Conservation (phyloP, 2,329 filamentous ascomycete genomes). For the Bertia moriformis region DNA sequence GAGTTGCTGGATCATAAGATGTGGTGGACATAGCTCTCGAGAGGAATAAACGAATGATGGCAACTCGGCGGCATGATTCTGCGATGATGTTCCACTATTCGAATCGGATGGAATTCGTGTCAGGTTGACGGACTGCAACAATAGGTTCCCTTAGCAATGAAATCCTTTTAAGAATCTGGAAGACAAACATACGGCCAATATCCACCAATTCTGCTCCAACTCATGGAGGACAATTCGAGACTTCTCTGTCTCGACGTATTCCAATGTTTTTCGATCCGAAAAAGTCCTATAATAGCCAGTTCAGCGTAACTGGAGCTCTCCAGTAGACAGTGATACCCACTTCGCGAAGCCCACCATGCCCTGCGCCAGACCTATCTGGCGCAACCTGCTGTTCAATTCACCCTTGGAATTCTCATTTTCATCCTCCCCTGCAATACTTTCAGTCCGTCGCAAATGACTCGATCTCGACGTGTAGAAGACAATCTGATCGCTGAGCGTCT, state of each 20-base stretch:
- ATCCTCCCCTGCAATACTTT: constrained; percentile 21
- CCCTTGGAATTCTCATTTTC: constrained; percentile 34
- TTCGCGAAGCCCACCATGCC: constrained; percentile 77
- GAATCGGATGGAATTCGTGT: constrained; percentile 54
- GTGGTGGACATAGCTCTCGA: constrained; percentile 73
- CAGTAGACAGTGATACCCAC: not conserved
- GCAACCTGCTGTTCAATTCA: constrained; percentile 52
- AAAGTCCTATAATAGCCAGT: constrained; percentile 58
- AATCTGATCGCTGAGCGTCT: constrained; percentile 51
- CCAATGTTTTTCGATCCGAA: constrained; percentile 60
- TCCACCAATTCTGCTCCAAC: constrained; percentile 87
- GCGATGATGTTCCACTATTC: constrained; percentile 2
- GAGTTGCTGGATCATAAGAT: constrained; percentile 66
- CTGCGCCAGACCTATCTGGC: constrained; percentile 90
- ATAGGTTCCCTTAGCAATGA: not conserved
- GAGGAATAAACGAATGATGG: constrained; percentile 63
- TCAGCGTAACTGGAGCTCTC: not conserved
- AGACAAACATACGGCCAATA: constrained; percentile 59
- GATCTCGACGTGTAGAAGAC: constrained; percentile 69
- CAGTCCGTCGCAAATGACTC: not conserved
- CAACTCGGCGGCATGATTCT: constrained; percentile 9
- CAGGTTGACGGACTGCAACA: constrained; percentile 62
- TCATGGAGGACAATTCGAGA: constrained; percentile 73
- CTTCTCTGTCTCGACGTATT: constrained; percentile 83
- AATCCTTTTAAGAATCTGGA: not conserved